Conservation (phyloP, 176 grass and related monocot species). For the Thalia dealbata region DNA sequence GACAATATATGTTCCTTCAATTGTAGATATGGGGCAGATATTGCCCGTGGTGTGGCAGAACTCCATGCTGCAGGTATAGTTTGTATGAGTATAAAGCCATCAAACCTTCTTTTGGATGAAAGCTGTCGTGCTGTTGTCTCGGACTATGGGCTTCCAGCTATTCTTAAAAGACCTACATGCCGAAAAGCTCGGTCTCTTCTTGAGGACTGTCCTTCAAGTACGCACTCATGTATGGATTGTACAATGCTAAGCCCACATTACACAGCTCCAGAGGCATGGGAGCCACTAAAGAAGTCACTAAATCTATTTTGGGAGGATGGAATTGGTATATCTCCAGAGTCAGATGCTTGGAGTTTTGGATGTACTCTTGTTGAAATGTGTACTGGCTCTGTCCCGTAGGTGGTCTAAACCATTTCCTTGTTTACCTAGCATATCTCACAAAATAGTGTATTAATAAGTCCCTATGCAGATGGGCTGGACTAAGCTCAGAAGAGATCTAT, state of each 20-base stretch:
- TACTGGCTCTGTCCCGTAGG: conserved; percentile 98
- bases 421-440: not conserved
- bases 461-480: conserved; percentile 85
- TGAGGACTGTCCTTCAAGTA: conserved; percentile 45
- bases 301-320: conserved; percentile 79
- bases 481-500: conserved; percentile 81
- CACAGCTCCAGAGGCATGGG: conserved; percentile 98
- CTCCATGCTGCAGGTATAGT: conserved; percentile 96
- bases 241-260: conserved; percentile 81
- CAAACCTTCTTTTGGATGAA: conserved; percentile 88
- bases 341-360: conserved; percentile 99
- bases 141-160: conserved; percentile 89
- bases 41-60: conserved; percentile 91
- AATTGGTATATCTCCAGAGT: conserved; percentile 72
- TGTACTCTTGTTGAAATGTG: conserved; percentile 99
- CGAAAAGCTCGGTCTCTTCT: conserved; percentile 31
- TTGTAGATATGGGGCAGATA: conserved; percentile 94
- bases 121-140: conserved; percentile 63
- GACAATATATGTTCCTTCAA: not conserved
- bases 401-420: conserved; percentile 43
- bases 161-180: conserved; percentile 74
- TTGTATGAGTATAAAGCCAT: conserved; percentile 99
- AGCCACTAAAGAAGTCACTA: conserved; percentile 64
- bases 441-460: not conserved
- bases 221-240: conserved; percentile 62